Evolutionary conservation across 2,329 filamentous ascomycete species (phyloP), one percentile per base, ranked within the genome.

Genomic region (Arthrobotrys musiformis): DNA sequence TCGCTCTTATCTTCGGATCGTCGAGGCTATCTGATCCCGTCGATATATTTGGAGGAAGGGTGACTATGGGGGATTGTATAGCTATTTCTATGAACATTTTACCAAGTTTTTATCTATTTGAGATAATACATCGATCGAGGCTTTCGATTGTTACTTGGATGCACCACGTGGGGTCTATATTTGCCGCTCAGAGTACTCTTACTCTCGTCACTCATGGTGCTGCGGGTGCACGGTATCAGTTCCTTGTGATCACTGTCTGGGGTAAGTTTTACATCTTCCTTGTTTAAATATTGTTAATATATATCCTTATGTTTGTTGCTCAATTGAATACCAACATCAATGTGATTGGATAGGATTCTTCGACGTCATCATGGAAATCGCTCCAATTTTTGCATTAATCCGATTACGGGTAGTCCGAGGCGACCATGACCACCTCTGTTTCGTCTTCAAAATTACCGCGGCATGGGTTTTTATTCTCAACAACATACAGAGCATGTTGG

Each of bases 91-190:
- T 58, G 30, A 40, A 24, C 13, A 26, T 40, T 28, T 40, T 58
- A 26, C 54, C 54, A 3, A 58, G 54, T 7, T 58, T 40, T 4
- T 58, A 58, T 26, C 8, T 58, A 24, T 58, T 58, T 26, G 54
- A 58, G 26, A 58, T 58, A 15, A 40, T 58, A 40, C 30, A 58
- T 19, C 54, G 54, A 4, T 58, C 54, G 11, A 19, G 19, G 9
- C 54, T 58, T 40, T 58, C 54, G 4, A 40, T 58, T 26, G 54
- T 17, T 8, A 58, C 54, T 26, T 58, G 54, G 54, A 37, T 28
- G 11, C 54, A 58, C n/a, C 54, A 58, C 8, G 33, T 58, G 1
- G 54, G 54, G 19, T 40, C 33, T 2, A 58, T 58, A 24, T n/a
- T 58, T 9, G n/a, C 33, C 4, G 54, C 54, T 19, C 54, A 58